Base-by-base conservation (phyloP, 495 filamentous ascomycete species). In the Thermothielavioides terrestris region DNA sequence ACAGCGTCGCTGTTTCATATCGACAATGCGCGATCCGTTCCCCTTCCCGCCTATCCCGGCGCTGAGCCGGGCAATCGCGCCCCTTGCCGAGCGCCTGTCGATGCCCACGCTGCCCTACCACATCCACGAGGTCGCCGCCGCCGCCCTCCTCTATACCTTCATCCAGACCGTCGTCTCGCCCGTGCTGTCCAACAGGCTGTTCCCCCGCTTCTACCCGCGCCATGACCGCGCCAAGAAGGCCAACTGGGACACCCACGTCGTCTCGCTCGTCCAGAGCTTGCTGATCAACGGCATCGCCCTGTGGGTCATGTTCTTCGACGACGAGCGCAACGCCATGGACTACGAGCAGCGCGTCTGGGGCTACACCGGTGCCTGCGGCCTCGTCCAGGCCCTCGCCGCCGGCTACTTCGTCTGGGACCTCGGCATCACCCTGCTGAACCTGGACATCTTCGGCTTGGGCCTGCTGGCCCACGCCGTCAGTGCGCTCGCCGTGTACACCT, bases 381-480 rank as follows among this genome's bases (percentile, higher is more conserved):
- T 96, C 68, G 80, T 95, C 46, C 84, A 89, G 63, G 86, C 80
- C 14, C 76, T 95, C 50, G 92, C 89, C 0, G 75, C 80, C 1
- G 92, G 94, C n/a, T 99, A 99, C 66, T 99, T 99, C 57, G 60
- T 96, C 54, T 99, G 91, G 80, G 92, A 97, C 62, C 63, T 97
- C 51, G 74, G 81, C 46, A 75, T 95, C 45, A 94, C 86, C 49
- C 63, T 79, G 23, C 56, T 74, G 46, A 71, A 94, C 61, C 51
- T 95, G 37, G 74, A 79, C 27, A 77, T 95, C 52, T 97, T 99
- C 70, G 92, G 94, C 2, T 62, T 81, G 27, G 94, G 91, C 17
- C 82, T 95, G 75, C 70, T 95, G 49, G 88, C 89, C 58, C 92
- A 99, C 71, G 92, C 88, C 35, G 62, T 90, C 26, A 84, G 81